These are phyloP conservation scores for Trichoderma lentiforme DNA, from an alignment of 2,329 filamentous ascomycete genomes.

Conservation along the genomic window DNA sequence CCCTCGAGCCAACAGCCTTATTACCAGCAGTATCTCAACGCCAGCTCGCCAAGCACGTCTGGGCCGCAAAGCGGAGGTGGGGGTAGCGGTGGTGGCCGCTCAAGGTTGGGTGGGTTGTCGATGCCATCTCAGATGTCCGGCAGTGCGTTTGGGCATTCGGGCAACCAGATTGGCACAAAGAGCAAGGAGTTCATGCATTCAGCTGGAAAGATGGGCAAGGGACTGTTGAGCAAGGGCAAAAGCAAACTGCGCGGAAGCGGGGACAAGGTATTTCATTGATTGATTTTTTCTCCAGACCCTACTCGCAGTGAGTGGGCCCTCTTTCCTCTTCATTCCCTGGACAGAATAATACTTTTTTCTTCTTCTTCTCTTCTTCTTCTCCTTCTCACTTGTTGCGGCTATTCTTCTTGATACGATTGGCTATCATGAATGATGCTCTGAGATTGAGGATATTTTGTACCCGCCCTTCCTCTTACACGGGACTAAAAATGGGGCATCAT, in stretches of 20 bases:
- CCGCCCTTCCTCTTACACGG: slow-evolving; percentile 27
- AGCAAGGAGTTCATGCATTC: slow-evolving; percentile 86
- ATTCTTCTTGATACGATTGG: slow-evolving; percentile 12
- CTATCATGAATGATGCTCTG: slow-evolving; percentile 25
- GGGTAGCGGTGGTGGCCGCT: slow-evolving; percentile 27
- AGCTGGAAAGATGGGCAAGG: slow-evolving; percentile 86
- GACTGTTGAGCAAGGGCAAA: slow-evolving; percentile 84
- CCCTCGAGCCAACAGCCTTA: slow-evolving; percentile 42
- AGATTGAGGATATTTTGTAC: slow-evolving; percentile 24
- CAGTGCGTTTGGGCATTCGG: slow-evolving; percentile 51
- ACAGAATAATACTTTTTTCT: slow-evolving; percentile 25
- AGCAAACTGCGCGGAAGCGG: slow-evolving; percentile 71
- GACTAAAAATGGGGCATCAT: slow-evolving; percentile 31
- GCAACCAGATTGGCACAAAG: slow-evolving; percentile 70
- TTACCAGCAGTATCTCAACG: slow-evolving; percentile 55
- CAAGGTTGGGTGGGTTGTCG: slow-evolving; percentile 33
- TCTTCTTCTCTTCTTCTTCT: slow-evolving; percentile 13
- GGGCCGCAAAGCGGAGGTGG: slow-evolving; percentile 27
- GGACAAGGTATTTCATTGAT: slow-evolving; percentile 85
- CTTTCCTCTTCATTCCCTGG: slow-evolving; percentile 25
- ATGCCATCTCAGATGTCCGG: slow-evolving; percentile 40
- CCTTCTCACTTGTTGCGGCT: slow-evolving; percentile 21
- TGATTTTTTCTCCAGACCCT: slow-evolving; percentile 31
- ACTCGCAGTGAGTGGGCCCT: slow-evolving; percentile 22
- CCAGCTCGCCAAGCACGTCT: slow-evolving; percentile 31